Base-by-base conservation (phyloP, 2,329 filamentous ascomycete species). In the Aspergillus sp. region DNA sequence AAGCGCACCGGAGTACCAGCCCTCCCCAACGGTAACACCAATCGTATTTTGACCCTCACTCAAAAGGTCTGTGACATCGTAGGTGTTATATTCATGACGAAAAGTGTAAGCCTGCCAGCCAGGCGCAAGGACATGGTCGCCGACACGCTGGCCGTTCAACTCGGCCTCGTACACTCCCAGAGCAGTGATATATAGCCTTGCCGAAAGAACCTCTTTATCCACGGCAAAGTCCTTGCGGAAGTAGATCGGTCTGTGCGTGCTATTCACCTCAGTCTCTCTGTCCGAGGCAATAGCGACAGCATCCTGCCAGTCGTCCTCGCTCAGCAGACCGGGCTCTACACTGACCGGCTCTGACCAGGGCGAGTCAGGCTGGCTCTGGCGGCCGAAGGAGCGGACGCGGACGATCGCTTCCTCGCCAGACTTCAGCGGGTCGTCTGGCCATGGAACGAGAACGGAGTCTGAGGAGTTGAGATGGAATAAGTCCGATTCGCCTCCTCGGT, bases 51-150 rank as follows among this genome's bases (percentile, higher is more conserved):
- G 57, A 2, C 72, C 74, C 0, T 61, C 18, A 3, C 52, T 45
- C 0, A 84, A 48, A 0, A 79, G 67, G 0, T 69, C 59, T 0
- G 76, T 78, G 1, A 84, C 78, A 55, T 85, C 80, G 54, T 80
- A 81, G 0, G 78, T 81, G 44, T 84, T 76, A 57, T 84, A 85
- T 0, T 75, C 70, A 15, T 80, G 76, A 0, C 82, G 73, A 39
- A 78, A 65, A 0, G 74, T 67, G 57, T 84, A 85, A 0, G 76
- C 75, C 48, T 79, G 76, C 78, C 81, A 84, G 0, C 81, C 82
- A 5, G 59, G 62, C 4, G 81, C 78, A 36, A 83, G 68, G 34
- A 77, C 73, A 18, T 70, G 61, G 55, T 74, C 67, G 0, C 79
- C 78, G 1, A 82, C 74, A 2, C 70, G 66, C 0, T 69, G 55